Conservation (phyloP, 148 eudicot species). For the Gaultheria prostrata region DNA sequence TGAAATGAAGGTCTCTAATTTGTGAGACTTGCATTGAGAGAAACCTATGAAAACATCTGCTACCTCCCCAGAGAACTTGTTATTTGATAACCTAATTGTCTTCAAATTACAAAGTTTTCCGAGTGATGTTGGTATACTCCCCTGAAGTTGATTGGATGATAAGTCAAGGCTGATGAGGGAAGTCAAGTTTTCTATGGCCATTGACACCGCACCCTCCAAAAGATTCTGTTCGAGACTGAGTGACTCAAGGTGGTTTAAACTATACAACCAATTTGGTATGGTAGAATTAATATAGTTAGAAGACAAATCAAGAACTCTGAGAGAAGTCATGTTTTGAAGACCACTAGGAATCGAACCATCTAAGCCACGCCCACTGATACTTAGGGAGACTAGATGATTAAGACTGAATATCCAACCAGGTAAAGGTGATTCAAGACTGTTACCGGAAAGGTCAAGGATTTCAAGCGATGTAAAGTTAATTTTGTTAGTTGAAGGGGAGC, state of each 20-base stretch:
- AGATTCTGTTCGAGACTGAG: no score
- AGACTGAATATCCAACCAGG: not conserved
- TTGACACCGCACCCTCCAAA: constrained; percentile 6
- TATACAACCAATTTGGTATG: constrained; percentile 5
- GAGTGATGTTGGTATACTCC: no score
- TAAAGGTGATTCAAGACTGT: no score
- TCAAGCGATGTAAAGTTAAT: no score
- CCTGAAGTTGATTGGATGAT: no score
- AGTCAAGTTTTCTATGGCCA: constrained; percentile 14
- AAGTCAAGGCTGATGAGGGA: constrained; percentile 19
- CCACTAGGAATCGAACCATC: not conserved
- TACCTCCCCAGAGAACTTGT: not conserved
- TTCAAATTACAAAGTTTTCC: not conserved
- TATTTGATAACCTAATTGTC: not conserved
- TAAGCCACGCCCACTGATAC: not conserved
- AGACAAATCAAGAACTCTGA: not conserved
- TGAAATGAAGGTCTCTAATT: not conserved
- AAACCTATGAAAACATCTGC: no score
- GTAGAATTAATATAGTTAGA: not conserved
- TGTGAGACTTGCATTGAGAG: no score
- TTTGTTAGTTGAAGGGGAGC: no score
- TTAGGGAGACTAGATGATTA: not conserved
- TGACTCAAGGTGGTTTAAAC: not conserved
- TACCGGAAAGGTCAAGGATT: no score
- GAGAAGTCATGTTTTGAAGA: not conserved